These are phyloP conservation scores for Cutaneotrichosporon cavernicola DNA, from an alignment of 1,284 basidiomycete genomes.

Conservation along the genomic window DNA sequence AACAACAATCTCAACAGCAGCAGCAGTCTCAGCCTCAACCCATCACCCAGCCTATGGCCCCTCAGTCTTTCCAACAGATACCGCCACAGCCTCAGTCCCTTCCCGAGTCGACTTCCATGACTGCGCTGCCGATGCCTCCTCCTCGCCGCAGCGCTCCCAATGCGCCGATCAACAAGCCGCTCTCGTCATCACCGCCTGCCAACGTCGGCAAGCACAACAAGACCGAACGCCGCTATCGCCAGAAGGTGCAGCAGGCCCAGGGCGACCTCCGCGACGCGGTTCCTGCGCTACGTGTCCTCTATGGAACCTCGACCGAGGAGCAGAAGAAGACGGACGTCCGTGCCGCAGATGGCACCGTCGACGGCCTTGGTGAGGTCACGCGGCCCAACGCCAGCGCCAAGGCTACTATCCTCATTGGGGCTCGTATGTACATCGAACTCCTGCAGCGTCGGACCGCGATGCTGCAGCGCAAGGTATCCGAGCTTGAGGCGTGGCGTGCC, in stretches of 20 bases:
- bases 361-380: slow-evolving; percentile 50
- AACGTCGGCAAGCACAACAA: slow-evolving; percentile 53
- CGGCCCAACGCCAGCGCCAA: slow-evolving; percentile 52
- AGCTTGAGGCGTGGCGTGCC: slow-evolving; percentile 39
- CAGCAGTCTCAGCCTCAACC: slow-evolving; percentile 3
- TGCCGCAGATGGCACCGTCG: slow-evolving; percentile 48
- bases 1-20: slow-evolving; percentile 3
- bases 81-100: slow-evolving; percentile 5
- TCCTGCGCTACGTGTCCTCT: slow-evolving; percentile 50
- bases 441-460: slow-evolving; percentile 43
- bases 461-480: slow-evolving; percentile 41
- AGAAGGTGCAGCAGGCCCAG: slow-evolving; percentile 53
- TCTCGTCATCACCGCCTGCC: slow-evolving; percentile 15
- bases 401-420: slow-evolving; percentile 51
- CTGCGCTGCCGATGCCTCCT: slow-evolving; percentile 11
- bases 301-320: slow-evolving; percentile 50
- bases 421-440: slow-evolving; percentile 51
- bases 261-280: slow-evolving; percentile 52
- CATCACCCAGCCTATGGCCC: slow-evolving; percentile 3
- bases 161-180: slow-evolving; percentile 26
- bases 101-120: background rate
- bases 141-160: slow-evolving; percentile 28
- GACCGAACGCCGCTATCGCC: slow-evolving; percentile 52
- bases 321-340: slow-evolving; percentile 45
- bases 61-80: background rate